A percentile compares a stretch with the other conserved stretches of the same genome.
Conservation (phyloP, 108 stramenopile genomes). For the Skeletonema costatum region DNA sequence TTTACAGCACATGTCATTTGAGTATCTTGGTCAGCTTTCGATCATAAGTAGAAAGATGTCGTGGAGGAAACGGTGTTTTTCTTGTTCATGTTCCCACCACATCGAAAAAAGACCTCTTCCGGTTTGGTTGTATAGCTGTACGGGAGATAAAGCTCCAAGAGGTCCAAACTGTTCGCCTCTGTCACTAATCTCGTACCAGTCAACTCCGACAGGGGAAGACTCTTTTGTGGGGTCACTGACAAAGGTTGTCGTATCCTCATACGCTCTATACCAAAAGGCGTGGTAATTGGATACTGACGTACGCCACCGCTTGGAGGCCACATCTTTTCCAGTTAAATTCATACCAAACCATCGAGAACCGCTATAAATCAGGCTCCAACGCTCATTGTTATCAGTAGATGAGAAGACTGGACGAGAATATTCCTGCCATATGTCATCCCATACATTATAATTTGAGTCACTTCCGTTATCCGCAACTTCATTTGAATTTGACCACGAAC, state of each 20-base stretch:
- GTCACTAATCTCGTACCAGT: slow-evolving; percentile 2
- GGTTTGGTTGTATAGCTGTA: background rate
- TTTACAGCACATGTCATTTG: background rate
- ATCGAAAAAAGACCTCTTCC: slow-evolving; percentile 3
- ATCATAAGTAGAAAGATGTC: background rate
- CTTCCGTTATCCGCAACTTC: background rate
- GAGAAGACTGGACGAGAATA: slow-evolving; percentile 1
- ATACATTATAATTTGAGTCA: background rate
- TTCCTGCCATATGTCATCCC: background rate
- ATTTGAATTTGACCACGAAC: background rate
- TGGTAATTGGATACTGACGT: background rate
- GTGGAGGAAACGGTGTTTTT: background rate
- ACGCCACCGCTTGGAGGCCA: background rate
- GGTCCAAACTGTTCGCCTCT: slow-evolving; percentile 5
- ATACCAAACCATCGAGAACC: slow-evolving; percentile 1
- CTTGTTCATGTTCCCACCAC: background rate
- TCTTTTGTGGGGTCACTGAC: background rate
- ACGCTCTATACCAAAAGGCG: background rate
- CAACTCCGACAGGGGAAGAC: slow-evolving; percentile 6
- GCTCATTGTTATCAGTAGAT: background rate
- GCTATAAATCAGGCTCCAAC: background rate
- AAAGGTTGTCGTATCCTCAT: background rate
- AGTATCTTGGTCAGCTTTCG: background rate
- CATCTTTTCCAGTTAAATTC: background rate
- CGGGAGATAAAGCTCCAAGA: slow-evolving; percentile 1